A percentile compares a stretch with the other conserved stretches of the same genome.
Evolutionary conservation across 2,329 filamentous ascomycete species (phyloP).

Genomic region (Tolypocladium paradoxum): DNA sequence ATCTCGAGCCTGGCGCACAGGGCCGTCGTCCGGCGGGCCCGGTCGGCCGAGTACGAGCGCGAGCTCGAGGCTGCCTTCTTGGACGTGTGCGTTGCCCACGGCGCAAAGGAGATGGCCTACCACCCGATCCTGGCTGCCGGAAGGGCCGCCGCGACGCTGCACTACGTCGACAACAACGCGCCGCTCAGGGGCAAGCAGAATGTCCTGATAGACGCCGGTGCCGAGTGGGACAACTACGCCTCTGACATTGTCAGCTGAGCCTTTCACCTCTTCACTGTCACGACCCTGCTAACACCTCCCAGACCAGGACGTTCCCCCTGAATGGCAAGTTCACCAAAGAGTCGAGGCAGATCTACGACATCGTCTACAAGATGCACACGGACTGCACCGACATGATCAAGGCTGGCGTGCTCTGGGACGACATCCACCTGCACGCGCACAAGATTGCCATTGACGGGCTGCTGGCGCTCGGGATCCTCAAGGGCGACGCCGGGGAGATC

Average conservation of each 20-base stretch:
- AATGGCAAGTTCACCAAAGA: conserved; percentile 59
- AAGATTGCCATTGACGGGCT: conserved; percentile 73
- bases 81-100: conserved; percentile 61
- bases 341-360: conserved; percentile 64
- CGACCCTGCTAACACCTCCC: not conserved
- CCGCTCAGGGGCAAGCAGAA: conserved; percentile 62
- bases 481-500: conserved; percentile 58
- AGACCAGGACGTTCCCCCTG: conserved; percentile 83
- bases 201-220: conserved; percentile 75
- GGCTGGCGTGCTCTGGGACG: conserved; percentile 68
- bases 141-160: conserved; percentile 70
- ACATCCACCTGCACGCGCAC: conserved; percentile 72
- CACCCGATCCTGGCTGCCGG: conserved; percentile 77
- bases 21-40: conserved; percentile 49
- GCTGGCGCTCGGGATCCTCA: conserved; percentile 63
- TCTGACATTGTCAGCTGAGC: conserved; percentile 43
- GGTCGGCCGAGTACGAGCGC: conserved; percentile 60
- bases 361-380: conserved; percentile 80
- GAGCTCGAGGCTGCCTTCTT: conserved; percentile 77
- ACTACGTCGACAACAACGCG: conserved; percentile 75
- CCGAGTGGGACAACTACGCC: conserved; percentile 63
- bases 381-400: conserved; percentile 64
- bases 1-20: conserved; percentile 59
- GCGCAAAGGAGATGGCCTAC: conserved; percentile 77
- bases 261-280: not conserved